Conservation (phyloP, 306 rosid genomes). For the Cucurbita argyrosperma region DNA sequence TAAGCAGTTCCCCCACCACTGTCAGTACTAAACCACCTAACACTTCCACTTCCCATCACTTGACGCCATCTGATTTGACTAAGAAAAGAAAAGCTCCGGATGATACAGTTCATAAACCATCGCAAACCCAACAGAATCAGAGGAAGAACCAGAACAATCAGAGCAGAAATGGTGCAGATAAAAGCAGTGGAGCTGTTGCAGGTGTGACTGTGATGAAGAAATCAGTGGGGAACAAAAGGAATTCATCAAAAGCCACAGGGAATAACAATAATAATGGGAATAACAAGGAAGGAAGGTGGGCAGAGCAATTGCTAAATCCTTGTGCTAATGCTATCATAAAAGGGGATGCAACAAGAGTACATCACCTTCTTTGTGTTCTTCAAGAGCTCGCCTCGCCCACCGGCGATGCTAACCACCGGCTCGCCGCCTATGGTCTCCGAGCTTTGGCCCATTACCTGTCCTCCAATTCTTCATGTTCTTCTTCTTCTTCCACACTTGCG, state of each 20-base stretch:
- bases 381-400: conserved; percentile 63
- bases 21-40: conserved; percentile 15
- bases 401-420: conserved; percentile 80
- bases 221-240: conserved; percentile 40
- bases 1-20: conserved; percentile 9
- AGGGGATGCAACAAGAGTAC: conserved; percentile 53
- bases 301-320: conserved; percentile 81
- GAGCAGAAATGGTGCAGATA: conserved; percentile 13
- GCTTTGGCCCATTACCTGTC: conserved; percentile 48
- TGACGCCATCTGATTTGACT: conserved; percentile 26
- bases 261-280: conserved; percentile 42
- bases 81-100: conserved; percentile 46
- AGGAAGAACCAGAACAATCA: conserved; percentile 23
- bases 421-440: conserved; percentile 57
- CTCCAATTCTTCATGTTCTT: conserved; percentile 19
- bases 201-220: conserved; percentile 25
- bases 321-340: conserved; percentile 52
- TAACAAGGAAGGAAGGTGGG: conserved; percentile 89
- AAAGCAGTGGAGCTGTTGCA: conserved; percentile 19
- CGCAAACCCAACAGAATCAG: conserved; percentile 19
- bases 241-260: conserved; percentile 29
- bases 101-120: conserved; percentile 14
- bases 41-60: conserved; percentile 13
- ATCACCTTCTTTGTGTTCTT: conserved; percentile 70
- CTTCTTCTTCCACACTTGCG: conserved; percentile 16